A percentile compares a stretch with the other conserved stretches of the same genome.
phyloP scores from a whole-genome alignment of 805 yeast species.

The Myxozyma neotropica region DNA sequence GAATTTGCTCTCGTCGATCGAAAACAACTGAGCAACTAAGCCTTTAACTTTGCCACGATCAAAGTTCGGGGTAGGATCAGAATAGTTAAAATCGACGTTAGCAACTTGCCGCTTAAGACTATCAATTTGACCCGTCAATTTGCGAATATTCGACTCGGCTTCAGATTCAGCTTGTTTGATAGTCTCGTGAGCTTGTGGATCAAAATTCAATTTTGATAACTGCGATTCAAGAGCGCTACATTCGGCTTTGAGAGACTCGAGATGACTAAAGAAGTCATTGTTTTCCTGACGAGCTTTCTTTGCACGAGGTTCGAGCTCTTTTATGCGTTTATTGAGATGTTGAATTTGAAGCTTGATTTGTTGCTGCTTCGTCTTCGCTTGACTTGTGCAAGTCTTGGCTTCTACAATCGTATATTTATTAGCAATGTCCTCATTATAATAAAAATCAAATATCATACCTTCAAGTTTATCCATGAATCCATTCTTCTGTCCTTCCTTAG shows the following conservation, averaged over 20 bases:
- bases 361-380: constrained; percentile 57
- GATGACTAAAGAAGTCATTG: constrained; percentile 47
- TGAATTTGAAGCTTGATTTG: constrained; percentile 61
- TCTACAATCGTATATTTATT: constrained; percentile 45
- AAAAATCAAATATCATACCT: neutral
- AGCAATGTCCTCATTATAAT: neutral
- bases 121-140: constrained; percentile 53
- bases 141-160: constrained; percentile 45
- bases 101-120: constrained; percentile 64
- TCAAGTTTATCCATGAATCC: constrained; percentile 74
- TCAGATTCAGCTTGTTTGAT: constrained; percentile 38
- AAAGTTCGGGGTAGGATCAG: constrained; percentile 64
- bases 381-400: constrained; percentile 58
- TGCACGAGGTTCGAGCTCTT: constrained; percentile 53
- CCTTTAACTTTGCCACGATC: constrained; percentile 73
- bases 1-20: constrained; percentile 56
- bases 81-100: constrained; percentile 73
- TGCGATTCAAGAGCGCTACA: constrained; percentile 16
- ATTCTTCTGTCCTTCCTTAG: constrained; percentile 72
- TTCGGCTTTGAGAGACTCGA: constrained; percentile 48
- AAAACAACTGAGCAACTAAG: constrained; percentile 82
- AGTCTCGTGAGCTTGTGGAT: constrained; percentile 44
- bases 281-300: constrained; percentile 57
- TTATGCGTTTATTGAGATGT: constrained; percentile 57
- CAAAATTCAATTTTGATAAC: constrained; percentile 44